Evolutionary conservation across 2,329 filamentous ascomycete genomes (phyloP).

Genomic region (Apiospora aurea): DNA sequence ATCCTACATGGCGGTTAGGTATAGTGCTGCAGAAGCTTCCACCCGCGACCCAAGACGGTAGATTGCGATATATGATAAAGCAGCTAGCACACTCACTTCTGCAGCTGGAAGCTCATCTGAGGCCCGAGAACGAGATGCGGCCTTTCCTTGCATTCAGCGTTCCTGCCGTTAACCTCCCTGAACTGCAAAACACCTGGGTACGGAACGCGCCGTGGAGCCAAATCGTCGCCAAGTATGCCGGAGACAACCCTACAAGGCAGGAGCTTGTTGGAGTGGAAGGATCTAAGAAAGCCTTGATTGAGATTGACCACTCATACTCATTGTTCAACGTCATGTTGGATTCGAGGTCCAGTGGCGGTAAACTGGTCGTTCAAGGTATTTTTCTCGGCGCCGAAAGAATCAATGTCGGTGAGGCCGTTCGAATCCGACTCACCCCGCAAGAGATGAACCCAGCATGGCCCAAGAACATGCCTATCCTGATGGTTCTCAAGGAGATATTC

Average conservation of each 20-base stretch:
- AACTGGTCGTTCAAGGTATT: slow-evolving; percentile 51
- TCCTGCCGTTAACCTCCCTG: slow-evolving; percentile 46
- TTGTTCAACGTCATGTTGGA: slow-evolving; percentile 50
- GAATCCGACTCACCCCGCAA: slow-evolving; percentile 50
- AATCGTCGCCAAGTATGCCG: slow-evolving; percentile 41
- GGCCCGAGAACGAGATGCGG: slow-evolving; percentile 51
- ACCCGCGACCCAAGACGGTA: not conserved
- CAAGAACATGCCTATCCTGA: slow-evolving; percentile 39
- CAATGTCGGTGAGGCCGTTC: slow-evolving; percentile 55
- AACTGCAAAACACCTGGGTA: slow-evolving; percentile 49
- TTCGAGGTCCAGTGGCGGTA: slow-evolving; percentile 42
- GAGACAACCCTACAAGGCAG: slow-evolving; percentile 46
- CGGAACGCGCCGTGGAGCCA: slow-evolving; percentile 52
- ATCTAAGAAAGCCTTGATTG: slow-evolving; percentile 58
- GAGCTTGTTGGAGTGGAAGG: slow-evolving; percentile 56
- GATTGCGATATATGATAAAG: slow-evolving; percentile 27
- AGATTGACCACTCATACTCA: slow-evolving; percentile 57
- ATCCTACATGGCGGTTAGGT: slow-evolving; percentile 56
- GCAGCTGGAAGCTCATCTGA: slow-evolving; percentile 47
- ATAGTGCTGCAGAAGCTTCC: slow-evolving; percentile 43
- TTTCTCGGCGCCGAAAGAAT: slow-evolving; percentile 61
- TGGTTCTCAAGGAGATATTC: slow-evolving; percentile 50
- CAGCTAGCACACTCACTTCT: slow-evolving; percentile 46
- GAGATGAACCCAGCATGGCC: slow-evolving; percentile 44
- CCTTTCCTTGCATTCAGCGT: slow-evolving; percentile 61